Conservation (phyloP, 2,329 filamentous ascomycete genomes). For the Neocucurbitaria cava region DNA sequence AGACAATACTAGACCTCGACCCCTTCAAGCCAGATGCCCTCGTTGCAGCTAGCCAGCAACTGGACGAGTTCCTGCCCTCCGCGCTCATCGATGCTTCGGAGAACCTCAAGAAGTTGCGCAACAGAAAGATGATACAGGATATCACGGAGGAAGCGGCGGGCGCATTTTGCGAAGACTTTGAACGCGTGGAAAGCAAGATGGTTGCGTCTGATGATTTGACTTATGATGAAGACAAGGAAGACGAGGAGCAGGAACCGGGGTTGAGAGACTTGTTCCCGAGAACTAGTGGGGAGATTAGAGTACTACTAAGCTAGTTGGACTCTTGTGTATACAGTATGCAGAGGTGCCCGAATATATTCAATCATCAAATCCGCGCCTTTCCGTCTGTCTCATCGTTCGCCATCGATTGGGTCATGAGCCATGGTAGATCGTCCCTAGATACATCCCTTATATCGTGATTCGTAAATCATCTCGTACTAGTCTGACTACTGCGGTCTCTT, state of each 20-base stretch:
- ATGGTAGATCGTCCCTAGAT: neutral
- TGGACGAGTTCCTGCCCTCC: conserved; percentile 92
- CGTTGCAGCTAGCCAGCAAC: conserved; percentile 71
- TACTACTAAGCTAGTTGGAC: conserved; percentile 62
- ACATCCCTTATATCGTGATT: neutral
- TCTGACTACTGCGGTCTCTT: conserved; percentile 55
- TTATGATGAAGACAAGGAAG: conserved; percentile 42
- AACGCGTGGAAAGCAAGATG: conserved; percentile 68
- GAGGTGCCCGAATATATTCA: neutral
- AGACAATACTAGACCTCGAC: conserved; percentile 61
- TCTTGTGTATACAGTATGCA: neutral
- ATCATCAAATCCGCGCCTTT: neutral
- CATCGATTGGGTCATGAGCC: neutral
- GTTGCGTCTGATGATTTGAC: conserved; percentile 63
- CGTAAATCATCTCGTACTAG: neutral
- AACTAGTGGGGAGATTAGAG: conserved; percentile 68
- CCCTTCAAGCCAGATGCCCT: conserved; percentile 68
- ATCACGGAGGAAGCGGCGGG: conserved; percentile 85
- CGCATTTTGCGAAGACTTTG: conserved; percentile 85
- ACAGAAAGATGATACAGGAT: conserved; percentile 72
- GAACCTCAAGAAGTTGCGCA: conserved; percentile 76
- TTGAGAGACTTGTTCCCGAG: conserved; percentile 68
- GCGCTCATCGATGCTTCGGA: conserved; percentile 92
- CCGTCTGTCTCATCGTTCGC: neutral
- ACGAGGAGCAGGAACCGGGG: conserved; percentile 47